Conservation (phyloP, 139 green algal species). For the Chlamydomonas asymmetrica region DNA sequence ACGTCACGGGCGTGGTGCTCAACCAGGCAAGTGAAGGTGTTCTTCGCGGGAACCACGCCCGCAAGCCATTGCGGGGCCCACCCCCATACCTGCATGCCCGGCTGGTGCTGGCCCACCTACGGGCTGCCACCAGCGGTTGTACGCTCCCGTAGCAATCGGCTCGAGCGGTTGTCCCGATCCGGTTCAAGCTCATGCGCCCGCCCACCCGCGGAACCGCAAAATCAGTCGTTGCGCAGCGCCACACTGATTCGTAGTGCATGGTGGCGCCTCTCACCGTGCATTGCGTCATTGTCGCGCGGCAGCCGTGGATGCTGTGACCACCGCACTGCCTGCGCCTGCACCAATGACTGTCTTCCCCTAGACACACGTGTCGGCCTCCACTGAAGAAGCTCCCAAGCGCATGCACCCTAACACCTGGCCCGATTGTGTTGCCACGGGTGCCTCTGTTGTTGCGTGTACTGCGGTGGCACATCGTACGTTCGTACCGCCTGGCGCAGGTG, state of each 20-base stretch:
- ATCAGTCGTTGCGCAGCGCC: too few relatives aligned
- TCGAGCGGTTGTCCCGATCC: not conserved
- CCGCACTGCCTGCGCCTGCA: not conserved
- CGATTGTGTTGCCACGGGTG: not conserved
- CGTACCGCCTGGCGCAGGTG: constrained; percentile 24
- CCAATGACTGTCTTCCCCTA: not conserved
- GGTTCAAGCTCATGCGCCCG: not conserved
- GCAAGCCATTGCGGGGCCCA: not conserved
- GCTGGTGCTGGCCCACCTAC: not conserved
- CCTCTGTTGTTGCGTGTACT: not conserved
- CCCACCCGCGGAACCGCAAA: not conserved
- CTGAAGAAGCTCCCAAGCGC: not conserved
- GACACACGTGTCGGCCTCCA: not conserved
- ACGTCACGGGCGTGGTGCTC: constrained; percentile 61
- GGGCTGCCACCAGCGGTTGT: not conserved
- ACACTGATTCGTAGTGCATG: not conserved
- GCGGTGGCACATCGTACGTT: not conserved
- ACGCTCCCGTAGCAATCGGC: not conserved
- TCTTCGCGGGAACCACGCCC: constrained; percentile 25
- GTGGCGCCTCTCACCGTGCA: not conserved
- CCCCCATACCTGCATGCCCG: not conserved
- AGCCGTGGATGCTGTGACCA: not conserved
- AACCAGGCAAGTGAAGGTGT: constrained; percentile 55
- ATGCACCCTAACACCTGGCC: not conserved
- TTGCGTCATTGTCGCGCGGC: not conserved